phyloP scores from a whole-genome alignment of 2,329 filamentous ascomycete species.

The Fusarium sp. region DNA sequence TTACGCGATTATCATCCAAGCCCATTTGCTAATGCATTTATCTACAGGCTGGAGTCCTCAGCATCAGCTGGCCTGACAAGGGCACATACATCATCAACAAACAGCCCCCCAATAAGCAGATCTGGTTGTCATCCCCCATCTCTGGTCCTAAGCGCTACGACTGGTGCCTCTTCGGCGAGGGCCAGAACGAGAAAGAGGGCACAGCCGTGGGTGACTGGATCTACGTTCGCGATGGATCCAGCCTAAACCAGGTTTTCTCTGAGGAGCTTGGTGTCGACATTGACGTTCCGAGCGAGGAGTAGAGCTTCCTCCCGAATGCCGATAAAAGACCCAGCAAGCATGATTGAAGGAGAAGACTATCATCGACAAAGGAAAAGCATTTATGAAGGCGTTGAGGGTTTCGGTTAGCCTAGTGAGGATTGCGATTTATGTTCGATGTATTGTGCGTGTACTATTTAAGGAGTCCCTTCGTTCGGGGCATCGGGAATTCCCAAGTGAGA shows the following conservation, averaged over 20 bases:
- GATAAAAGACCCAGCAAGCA: conserved; percentile 23
- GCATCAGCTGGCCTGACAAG: conserved; percentile 73
- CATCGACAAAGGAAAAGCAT: conserved; percentile 15
- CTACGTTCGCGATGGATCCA: conserved; percentile 85
- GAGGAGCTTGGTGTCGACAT: conserved; percentile 80
- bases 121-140: conserved; percentile 93
- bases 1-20: neutral
- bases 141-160: conserved; percentile 95
- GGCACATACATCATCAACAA: conserved; percentile 98
- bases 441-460: conserved; percentile 26
- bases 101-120: conserved; percentile 96
- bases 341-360: conserved; percentile 13
- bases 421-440: conserved; percentile 30
- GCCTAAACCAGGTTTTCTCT: conserved; percentile 77
- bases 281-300: conserved; percentile 45
- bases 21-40: conserved; percentile 25
- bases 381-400: conserved; percentile 38
- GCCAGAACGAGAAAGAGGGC: conserved; percentile 80
- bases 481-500: conserved; percentile 21
- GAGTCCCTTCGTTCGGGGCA: neutral
- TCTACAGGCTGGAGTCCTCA: conserved; percentile 84
- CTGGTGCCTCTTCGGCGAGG: conserved; percentile 81
- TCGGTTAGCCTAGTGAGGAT: conserved; percentile 20
- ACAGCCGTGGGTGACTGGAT: conserved; percentile 83
- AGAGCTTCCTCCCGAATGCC: conserved; percentile 39